These are phyloP conservation scores for Crithidia fasciculata DNA, from an alignment of 208 protist species.

Conservation along the genomic window DNA sequence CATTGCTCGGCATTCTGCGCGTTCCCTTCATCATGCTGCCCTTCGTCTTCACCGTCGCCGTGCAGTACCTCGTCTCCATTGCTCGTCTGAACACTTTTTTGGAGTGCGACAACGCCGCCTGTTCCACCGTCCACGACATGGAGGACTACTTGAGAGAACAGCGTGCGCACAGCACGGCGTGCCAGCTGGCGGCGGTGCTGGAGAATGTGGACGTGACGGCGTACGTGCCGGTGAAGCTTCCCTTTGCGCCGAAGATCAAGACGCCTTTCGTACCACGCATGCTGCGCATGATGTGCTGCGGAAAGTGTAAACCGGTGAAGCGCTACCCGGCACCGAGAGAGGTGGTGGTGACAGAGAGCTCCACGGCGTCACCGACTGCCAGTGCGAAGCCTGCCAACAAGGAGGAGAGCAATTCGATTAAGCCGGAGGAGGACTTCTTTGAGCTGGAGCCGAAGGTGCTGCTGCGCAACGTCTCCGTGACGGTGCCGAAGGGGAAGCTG, in stretches of 20 bases:
- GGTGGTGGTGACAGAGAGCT: no score
- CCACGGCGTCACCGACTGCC: background rate
- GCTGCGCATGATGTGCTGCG: constrained; percentile 39
- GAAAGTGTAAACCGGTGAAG: constrained; percentile 20
- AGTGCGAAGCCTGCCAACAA: background rate
- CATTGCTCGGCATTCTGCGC: constrained; percentile 88
- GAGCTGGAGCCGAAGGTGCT: constrained; percentile 43
- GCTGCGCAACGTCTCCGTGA: constrained; percentile 42
- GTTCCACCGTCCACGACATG: constrained; percentile 26
- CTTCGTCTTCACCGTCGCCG: constrained; percentile 51
- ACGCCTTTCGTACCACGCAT: constrained; percentile 7
- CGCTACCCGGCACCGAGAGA: background rate
- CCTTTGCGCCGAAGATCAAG: constrained; percentile 36
- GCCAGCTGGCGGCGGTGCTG: constrained; percentile 34
- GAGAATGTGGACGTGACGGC: constrained; percentile 32
- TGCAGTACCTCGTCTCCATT: constrained; percentile 82
- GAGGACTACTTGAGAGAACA: constrained; percentile 17
- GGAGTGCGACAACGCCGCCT: constrained; percentile 39
- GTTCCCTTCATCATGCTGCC: constrained; percentile 92
- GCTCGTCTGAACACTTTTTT: constrained; percentile 71
- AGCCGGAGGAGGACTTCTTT: constrained; percentile 28
- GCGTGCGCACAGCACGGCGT: constrained; percentile 19
- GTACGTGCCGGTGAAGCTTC: constrained; percentile 55
- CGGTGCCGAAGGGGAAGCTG: constrained; percentile 53
- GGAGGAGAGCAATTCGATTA: background rate